Evolutionary conservation across 2,329 filamentous ascomycete genomes (phyloP), one percentile per base, ranked within the genome.

Genomic region (Tolypocladium amazonense): DNA sequence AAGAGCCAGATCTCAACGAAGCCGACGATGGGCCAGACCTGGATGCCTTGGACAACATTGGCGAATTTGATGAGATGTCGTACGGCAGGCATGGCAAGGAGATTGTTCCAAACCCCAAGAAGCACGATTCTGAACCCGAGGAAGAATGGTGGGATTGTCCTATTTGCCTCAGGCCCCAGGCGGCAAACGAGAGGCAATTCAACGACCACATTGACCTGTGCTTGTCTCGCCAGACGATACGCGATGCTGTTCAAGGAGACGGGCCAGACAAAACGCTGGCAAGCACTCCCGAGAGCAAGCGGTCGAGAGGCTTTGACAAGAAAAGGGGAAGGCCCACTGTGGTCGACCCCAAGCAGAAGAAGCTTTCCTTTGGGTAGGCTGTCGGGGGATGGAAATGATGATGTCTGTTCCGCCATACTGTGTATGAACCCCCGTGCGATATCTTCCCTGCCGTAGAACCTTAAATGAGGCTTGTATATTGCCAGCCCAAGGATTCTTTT

Each of bases 181-280:
- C 78, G 0, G 83, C 91, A 0, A 81, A 93, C 56, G 91, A 97
- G 70, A 81, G 80, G 54, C 77, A 76, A 0, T 96, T 97, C 74
- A 99, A 99, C 65, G 84, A 88, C 60, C 94, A 99, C 69, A 92
- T 99, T 57, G 94, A 99, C 71, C 82, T 89, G 11, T 99, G 94
- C 71, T 81, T 99, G 1, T 97, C 92, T 0, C 81, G 87, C 59
- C 85, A 89, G 68, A 90, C 91, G 0, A 97, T 99, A 66, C 88
- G 88, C 54, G 90, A 97, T 67, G 88, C 85, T 0, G 87, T 94
- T 1, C 86, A 90, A 60, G 80, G 80, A 59, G 73, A 79, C 62
- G 69, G 68, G 56, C 57, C 69, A 35, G 63, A 60, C 9, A 60
- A 56, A 56, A 53, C 59, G 20, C 60, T 59, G 20, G 73, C 74